These are phyloP conservation scores for Dactylellina haptotyla DNA, from an alignment of 2,329 filamentous ascomycete genomes.

Conservation along the genomic window DNA sequence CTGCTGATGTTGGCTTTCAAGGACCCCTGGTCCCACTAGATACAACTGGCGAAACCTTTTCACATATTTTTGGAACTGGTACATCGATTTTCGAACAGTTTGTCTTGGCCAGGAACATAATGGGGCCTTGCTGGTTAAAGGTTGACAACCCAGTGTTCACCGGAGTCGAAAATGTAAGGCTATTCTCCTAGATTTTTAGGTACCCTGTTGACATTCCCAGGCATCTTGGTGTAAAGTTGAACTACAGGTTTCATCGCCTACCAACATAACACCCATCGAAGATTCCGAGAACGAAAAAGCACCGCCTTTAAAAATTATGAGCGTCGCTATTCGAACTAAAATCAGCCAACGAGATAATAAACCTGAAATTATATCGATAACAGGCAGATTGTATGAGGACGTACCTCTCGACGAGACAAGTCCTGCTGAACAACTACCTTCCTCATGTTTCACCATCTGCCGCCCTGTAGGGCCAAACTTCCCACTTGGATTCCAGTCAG, in stretches of 20 bases:
- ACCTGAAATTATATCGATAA: constrained; percentile 92
- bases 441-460: constrained; percentile 89
- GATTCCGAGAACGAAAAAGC: constrained; percentile 84
- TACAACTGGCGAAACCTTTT: constrained; percentile 84
- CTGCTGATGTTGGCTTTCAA: constrained; percentile 56
- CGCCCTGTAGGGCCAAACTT: constrained; percentile 80
- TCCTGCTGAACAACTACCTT: constrained; percentile 85
- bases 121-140: constrained; percentile 97
- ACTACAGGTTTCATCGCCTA: constrained; percentile 80
- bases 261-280: constrained; percentile 75
- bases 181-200: not conserved
- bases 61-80: constrained; percentile 90
- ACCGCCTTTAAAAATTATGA: constrained; percentile 95
- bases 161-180: constrained; percentile 75
- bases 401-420: constrained; percentile 84
- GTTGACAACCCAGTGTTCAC: constrained; percentile 86
- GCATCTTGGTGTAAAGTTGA: constrained; percentile 98
- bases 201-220: constrained; percentile 22
- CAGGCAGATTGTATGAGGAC: constrained; percentile 91
- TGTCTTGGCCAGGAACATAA: constrained; percentile 97
- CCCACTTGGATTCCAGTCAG: constrained; percentile 84
- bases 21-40: constrained; percentile 77
- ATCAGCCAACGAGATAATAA: constrained; percentile 94
- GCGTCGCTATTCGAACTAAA: constrained; percentile 83
- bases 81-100: constrained; percentile 97